Percentiles rank a stretch among this genome's conserved stretches.
phyloP scores from a whole-genome alignment of 352 stramenopile genomes.

The Globisporangium paddicum region DNA sequence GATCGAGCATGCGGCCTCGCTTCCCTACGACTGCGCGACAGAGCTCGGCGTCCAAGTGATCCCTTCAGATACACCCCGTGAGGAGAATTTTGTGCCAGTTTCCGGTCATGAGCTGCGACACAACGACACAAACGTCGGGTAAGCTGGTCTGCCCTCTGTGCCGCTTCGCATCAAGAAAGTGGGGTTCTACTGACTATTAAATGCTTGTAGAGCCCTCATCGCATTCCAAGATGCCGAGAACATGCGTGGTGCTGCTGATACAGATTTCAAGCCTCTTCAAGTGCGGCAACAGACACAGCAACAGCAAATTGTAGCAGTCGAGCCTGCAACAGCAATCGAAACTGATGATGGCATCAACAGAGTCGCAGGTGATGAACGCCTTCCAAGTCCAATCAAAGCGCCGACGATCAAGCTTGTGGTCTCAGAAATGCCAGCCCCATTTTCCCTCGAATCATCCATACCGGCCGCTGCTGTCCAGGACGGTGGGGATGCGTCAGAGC shows the following conservation, averaged over 20 bases:
- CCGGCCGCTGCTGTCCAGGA: neutral
- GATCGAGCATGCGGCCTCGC: slow-evolving; percentile 36
- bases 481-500: neutral
- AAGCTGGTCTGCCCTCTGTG: neutral
- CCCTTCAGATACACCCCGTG: neutral
- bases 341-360: neutral
- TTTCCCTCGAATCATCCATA: too few relatives aligned
- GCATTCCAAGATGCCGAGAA: neutral
- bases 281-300: neutral
- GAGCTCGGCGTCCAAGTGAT: slow-evolving; percentile 31
- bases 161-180: neutral
- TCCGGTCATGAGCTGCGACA: too few relatives aligned
- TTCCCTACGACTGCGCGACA: slow-evolving; percentile 39
- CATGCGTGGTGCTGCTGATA: neutral
- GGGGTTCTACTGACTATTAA: neutral
- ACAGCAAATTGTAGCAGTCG: neutral
- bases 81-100: too few relatives aligned
- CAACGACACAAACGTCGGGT: neutral
- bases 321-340: neutral
- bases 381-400: neutral
- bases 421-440: neutral
- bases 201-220: neutral
- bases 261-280: neutral
- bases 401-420: neutral
- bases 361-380: neutral